Evolutionary conservation across 805 yeast species (phyloP), one percentile per base, ranked within the genome.

Genomic region (Candida easanensis): DNA sequence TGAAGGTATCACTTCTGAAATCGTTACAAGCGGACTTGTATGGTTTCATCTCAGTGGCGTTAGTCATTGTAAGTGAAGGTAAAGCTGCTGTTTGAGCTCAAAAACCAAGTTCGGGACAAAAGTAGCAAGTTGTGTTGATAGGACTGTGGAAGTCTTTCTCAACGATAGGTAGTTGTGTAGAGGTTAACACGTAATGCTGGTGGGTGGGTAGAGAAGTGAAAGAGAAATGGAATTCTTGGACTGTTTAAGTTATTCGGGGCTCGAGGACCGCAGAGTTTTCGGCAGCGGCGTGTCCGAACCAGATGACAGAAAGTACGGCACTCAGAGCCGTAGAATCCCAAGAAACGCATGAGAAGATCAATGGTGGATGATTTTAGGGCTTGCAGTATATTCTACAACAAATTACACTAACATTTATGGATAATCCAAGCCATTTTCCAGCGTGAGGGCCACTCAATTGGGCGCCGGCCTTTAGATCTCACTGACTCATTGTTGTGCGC

Each of bases 1-100:
- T 89, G 73, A 88, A 88, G 2, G 97, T 90, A 62, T 90, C 98
- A 56, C 91, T 75, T 62, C 82, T 70, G 53, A 78, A 71, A 51
- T 79, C 83, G 60, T 76, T 77, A 18, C 61, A 45, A 18, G 73
- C 69, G 11, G 56, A 44, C 19, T 39, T 40, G 39, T 53, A 54
- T 14, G 97, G 61, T 86, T 87, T 88, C 90, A 88, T 43, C 8
- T 49, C 48, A 20, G 51, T 41, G 34, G 45, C 26, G 45, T 6
- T 36, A 16, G 13, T 26, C 17, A 8, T 33, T 8, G n/a, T 13
- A n/a, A n/a, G n/a, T 26, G 30, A 13, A 13, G 30, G 10, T 26
- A n/a, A 13, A n/a, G n/a, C n/a, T n/a, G n/a, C n/a, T n/a, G n/a
- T n/a, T n/a, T n/a, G n/a, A n/a, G n/a, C n/a, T n/a, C n/a, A n/a